Evolutionary conservation across 2,329 filamentous ascomycete species (phyloP), one percentile per base, ranked within the genome.

Genomic region (Monosporascus sp.): DNA sequence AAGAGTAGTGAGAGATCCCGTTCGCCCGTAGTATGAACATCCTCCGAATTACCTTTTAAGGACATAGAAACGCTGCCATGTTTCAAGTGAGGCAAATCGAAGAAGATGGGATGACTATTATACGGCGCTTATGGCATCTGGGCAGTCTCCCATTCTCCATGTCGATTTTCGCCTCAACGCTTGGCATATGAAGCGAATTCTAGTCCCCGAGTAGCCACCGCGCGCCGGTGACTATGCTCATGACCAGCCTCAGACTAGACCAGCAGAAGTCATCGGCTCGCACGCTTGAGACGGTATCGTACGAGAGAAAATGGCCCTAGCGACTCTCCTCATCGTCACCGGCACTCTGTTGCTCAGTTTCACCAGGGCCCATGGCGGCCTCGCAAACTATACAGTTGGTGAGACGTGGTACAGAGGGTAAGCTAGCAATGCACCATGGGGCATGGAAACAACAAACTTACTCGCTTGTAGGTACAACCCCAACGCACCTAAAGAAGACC

Each of bases 381-480:
- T 74, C 8, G 61, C 66, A 36, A 73, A 73, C 57, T 74, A 73
- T 57, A 73, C 71, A 3, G 71, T 74, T 0, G 71, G 69, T 27
- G 67, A 72, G 2, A 69, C 63, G 15, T 73, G 71, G 72, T 73
- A 73, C 49, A 63, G 69, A 62, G 72, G 71, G 70, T 73, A 53
- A 56, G 65, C 51, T 45, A 50, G 8, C n/a, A 35, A 11, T 46
- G 17, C 37, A 14, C 9, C 0, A 43, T 15, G 5, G 5, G 39
- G 39, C 20, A 27, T 17, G 14, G 15, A 27, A 51, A 50, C 47
- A n/a, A 48, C 18, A 5, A 50, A 5, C 37, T 54, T 25, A 54
- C 24, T 7, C 24, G 17, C 41, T 25, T n/a, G 2, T 43, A 73
- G 70, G 17, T 72, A 70, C 53, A 63, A 70, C 53, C 72, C 72